These are phyloP conservation scores for Rubroboletus pulcherrimus DNA, from an alignment of 768 basidiomycete genomes.

Conservation along the genomic window DNA sequence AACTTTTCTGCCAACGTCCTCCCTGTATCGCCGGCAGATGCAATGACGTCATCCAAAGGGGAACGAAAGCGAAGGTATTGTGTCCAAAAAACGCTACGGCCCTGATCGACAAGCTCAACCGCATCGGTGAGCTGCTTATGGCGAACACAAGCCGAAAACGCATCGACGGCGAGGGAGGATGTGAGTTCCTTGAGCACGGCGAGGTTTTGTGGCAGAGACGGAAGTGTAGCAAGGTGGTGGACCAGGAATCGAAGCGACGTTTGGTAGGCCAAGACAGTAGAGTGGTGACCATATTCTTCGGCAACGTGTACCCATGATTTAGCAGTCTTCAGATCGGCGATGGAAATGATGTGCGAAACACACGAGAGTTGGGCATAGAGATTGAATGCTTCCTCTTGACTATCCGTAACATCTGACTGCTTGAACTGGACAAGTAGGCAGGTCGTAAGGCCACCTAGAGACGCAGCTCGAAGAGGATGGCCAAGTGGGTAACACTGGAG, in stretches of 20 bases:
- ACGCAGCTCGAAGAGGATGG: background rate
- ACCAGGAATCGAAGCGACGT: constrained; percentile 3
- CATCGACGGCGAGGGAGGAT: constrained; percentile 5
- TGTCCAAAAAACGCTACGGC: constrained; percentile 20
- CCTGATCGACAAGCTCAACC: constrained; percentile 31
- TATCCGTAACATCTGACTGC: background rate
- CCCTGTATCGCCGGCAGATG: background rate
- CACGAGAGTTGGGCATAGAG: background rate
- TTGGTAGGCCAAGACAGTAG: constrained; percentile 10
- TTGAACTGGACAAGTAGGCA: background rate
- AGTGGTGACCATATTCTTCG: background rate
- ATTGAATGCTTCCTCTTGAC: background rate
- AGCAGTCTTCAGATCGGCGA: background rate
- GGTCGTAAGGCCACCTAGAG: background rate
- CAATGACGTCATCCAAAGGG: background rate
- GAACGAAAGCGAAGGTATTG: constrained; percentile 11
- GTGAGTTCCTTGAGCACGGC: background rate
- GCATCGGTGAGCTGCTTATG: constrained; percentile 9
- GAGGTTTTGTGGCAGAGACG: background rate
- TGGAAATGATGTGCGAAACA: background rate
- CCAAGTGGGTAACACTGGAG: background rate
- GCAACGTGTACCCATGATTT: background rate
- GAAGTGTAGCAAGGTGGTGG: constrained; percentile 4
- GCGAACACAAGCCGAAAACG: constrained; percentile 12
- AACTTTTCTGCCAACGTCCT: background rate